A percentile compares a stretch with the other conserved stretches of the same genome.
phyloP scores from a whole-genome alignment of 2,329 filamentous ascomycete species.

The Fusarium mundagurra region DNA sequence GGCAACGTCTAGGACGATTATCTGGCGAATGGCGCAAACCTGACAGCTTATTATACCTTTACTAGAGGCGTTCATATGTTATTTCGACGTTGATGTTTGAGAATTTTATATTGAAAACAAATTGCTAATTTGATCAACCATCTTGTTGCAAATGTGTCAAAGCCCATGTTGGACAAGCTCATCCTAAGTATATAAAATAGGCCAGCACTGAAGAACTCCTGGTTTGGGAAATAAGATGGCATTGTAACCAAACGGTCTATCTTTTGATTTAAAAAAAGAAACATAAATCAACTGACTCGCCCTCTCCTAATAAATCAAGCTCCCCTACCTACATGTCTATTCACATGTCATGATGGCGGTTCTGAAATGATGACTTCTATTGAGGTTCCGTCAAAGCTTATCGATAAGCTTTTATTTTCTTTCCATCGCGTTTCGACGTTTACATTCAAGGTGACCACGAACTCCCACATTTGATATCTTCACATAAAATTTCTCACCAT shows the following conservation, averaged over 20 bases:
- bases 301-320: not conserved
- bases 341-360: not conserved
- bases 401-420: conserved; percentile 44
- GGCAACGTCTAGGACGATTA: not conserved
- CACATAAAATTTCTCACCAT: conserved; percentile 34
- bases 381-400: conserved; percentile 30
- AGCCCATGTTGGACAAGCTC: not conserved
- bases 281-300: not conserved
- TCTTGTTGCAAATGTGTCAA: not conserved
- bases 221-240: too few relatives aligned
- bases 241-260: not conserved
- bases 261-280: too few relatives aligned
- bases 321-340: not conserved
- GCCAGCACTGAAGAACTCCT: not conserved
- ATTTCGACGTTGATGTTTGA: not conserved
- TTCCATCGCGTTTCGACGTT: conserved; percentile 1
- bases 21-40: not conserved
- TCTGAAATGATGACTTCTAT: not conserved
- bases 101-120: too few relatives aligned
- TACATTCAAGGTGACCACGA: not conserved
- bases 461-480: not conserved
- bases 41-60: not conserved
- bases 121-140: not conserved
- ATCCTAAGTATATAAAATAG: not conserved
- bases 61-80: not conserved